Evolutionary conservation across 805 yeast genomes (phyloP).

Genomic region (Limtongia smithiae): DNA sequence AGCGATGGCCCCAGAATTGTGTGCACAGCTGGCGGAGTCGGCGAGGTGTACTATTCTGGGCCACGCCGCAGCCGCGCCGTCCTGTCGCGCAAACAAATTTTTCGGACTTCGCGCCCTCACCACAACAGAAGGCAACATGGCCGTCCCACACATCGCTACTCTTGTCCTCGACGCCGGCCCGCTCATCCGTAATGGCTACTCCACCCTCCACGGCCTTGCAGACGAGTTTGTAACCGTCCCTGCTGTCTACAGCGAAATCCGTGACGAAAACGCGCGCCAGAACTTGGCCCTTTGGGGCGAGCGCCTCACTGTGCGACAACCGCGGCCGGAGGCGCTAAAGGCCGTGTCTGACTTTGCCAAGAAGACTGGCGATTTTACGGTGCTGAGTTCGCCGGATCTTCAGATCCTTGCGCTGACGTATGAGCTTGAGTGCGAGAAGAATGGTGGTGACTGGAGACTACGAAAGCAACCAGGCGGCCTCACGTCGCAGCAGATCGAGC

Average conservation of each 20-base stretch:
- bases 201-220: constrained; percentile 69
- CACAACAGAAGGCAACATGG: too few species aligned
- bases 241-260: constrained; percentile 80
- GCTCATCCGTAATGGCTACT: constrained; percentile 76
- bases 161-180: constrained; percentile 95
- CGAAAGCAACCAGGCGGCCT: constrained; percentile 66
- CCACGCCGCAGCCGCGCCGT: too few species aligned
- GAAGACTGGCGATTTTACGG: constrained; percentile 87
- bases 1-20: too few species aligned
- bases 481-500: constrained; percentile 1
- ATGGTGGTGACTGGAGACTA: constrained; percentile 65
- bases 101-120: too few species aligned
- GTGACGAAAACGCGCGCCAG: constrained; percentile 77
- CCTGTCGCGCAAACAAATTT: too few species aligned
- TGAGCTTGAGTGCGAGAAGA: constrained; percentile 72
- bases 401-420: constrained; percentile 89
- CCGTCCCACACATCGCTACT: constrained; percentile 10
- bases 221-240: constrained; percentile 81
- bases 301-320: constrained; percentile 64
- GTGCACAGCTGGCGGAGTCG: too few species aligned
- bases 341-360: constrained; percentile 69
- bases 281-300: constrained; percentile 82
- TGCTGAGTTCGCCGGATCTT: constrained; percentile 84
- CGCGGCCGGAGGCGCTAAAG: constrained; percentile 46
- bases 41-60: too few species aligned